phyloP scores from a whole-genome alignment of 2,329 filamentous ascomycete species.

The Nothophoma quercina region DNA sequence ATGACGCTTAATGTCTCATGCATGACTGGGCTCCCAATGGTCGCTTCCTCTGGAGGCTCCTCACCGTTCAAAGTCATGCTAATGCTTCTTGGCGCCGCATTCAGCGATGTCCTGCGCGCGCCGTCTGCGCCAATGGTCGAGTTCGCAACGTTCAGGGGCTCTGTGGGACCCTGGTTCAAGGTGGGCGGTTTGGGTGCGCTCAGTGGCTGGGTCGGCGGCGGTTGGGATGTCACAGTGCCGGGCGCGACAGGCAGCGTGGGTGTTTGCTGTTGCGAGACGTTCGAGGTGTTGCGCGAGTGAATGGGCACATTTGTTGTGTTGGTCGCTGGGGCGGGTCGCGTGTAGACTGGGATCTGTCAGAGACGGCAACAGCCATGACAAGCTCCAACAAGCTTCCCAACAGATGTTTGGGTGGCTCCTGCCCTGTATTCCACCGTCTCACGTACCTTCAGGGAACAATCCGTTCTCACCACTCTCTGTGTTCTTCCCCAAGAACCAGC shows the following conservation, averaged over 20 bases:
- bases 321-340: slow-evolving; percentile 63
- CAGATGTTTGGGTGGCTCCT: neutral
- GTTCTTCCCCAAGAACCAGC: slow-evolving; percentile 82
- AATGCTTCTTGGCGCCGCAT: slow-evolving; percentile 40
- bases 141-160: slow-evolving; percentile 40
- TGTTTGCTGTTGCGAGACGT: slow-evolving; percentile 25
- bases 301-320: slow-evolving; percentile 37
- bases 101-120: slow-evolving; percentile 34
- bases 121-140: slow-evolving; percentile 22
- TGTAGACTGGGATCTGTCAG: slow-evolving; percentile 63
- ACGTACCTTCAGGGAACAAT: slow-evolving; percentile 80
- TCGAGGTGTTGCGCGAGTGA: slow-evolving; percentile 42
- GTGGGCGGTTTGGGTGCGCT: slow-evolving; percentile 20
- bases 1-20: slow-evolving; percentile 96
- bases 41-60: slow-evolving; percentile 48
- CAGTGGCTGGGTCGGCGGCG: slow-evolving; percentile 17
- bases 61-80: slow-evolving; percentile 47
- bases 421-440: neutral
- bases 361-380: slow-evolving; percentile 3
- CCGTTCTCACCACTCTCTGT: slow-evolving; percentile 76
- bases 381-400: neutral
- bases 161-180: slow-evolving; percentile 28
- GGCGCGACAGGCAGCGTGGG: slow-evolving; percentile 19
- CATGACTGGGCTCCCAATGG: slow-evolving; percentile 77
- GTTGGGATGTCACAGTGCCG: slow-evolving; percentile 26